Conservation (phyloP, 305 asterid species). For the Lippia alba region DNA sequence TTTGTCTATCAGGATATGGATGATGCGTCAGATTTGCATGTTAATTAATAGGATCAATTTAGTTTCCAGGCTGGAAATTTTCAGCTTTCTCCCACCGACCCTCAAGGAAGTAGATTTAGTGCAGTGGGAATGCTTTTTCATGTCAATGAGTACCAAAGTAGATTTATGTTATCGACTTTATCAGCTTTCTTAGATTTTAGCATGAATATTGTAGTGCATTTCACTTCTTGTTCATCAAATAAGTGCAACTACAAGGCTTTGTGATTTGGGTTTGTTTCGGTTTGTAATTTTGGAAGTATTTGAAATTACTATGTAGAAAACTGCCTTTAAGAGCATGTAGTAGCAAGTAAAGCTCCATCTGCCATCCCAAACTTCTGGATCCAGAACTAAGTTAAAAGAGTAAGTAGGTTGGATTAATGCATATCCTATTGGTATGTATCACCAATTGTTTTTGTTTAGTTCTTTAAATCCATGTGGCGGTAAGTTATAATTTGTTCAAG, state of each 20-base stretch:
- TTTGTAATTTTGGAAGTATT: slow-evolving; percentile 4
- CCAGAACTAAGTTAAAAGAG: not conserved
- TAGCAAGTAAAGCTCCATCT: slow-evolving; percentile 6
- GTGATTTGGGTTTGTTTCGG: slow-evolving; percentile 10
- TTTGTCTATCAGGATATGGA: slow-evolving; percentile 14
- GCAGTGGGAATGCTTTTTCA: slow-evolving; percentile 9
- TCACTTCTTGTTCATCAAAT: slow-evolving; percentile 23
- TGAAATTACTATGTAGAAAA: slow-evolving; percentile 14
- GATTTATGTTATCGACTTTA: slow-evolving; percentile 3
- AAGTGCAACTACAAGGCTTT: slow-evolving; percentile 15
- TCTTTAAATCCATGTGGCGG: not conserved
- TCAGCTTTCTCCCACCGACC: slow-evolving; percentile 17
- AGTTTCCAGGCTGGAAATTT: slow-evolving; percentile 1
- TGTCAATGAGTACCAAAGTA: slow-evolving; percentile 20
- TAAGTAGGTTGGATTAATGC: slow-evolving; percentile 2
- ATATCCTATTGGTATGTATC: not conserved
- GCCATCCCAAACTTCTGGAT: not conserved
- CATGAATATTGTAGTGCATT: slow-evolving; percentile 19
- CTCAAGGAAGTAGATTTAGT: not conserved
- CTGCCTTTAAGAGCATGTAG: not conserved
- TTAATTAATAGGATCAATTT: slow-evolving; percentile 9
- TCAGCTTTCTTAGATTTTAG: slow-evolving; percentile 7
- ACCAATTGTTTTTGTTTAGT: not conserved
- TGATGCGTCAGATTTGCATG: slow-evolving; percentile 7
- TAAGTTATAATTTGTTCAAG: not conserved